phyloP scores from a whole-genome alignment of 2,329 filamentous ascomycete species.

The Aspergillus neoniger region DNA sequence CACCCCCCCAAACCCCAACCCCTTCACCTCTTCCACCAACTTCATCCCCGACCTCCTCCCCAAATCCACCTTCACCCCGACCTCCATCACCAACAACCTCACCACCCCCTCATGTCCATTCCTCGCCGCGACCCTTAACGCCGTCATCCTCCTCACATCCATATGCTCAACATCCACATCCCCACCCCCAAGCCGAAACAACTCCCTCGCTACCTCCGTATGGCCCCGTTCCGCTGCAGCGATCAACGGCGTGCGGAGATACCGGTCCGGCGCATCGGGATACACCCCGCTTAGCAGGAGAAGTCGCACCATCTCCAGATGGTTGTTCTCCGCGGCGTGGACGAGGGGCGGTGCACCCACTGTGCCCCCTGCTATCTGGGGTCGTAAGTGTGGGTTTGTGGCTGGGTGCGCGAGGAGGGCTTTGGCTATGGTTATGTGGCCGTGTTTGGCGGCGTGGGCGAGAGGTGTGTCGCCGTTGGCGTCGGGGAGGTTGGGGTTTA shows the following conservation, averaged over 20 bases:
- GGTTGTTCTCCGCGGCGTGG: not conserved
- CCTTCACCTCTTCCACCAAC: not conserved
- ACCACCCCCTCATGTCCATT: conserved; percentile 3
- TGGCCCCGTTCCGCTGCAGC: too few species aligned
- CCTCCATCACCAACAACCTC: not conserved
- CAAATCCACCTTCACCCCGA: not conserved
- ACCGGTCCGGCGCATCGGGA: not conserved
- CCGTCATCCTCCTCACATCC: too few species aligned
- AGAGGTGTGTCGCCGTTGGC: not conserved
- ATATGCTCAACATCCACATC: too few species aligned
- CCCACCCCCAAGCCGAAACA: too few species aligned
- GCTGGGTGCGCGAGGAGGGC: not conserved
- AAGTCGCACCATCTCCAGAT: not conserved
- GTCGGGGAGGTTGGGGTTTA: not conserved
- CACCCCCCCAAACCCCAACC: too few species aligned
- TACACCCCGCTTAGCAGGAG: not conserved
- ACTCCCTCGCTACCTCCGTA: too few species aligned
- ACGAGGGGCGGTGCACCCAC: too few species aligned
- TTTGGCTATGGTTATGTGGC: not conserved
- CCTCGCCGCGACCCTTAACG: not conserved
- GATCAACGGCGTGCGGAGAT: not conserved
- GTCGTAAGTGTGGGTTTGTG: not conserved
- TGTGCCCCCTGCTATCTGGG: not conserved
- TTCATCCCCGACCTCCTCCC: not conserved
- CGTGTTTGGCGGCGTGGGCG: not conserved